Conservation (phyloP, 2,329 filamentous ascomycete species). For the Paecilomyces dactylethromorphus region DNA sequence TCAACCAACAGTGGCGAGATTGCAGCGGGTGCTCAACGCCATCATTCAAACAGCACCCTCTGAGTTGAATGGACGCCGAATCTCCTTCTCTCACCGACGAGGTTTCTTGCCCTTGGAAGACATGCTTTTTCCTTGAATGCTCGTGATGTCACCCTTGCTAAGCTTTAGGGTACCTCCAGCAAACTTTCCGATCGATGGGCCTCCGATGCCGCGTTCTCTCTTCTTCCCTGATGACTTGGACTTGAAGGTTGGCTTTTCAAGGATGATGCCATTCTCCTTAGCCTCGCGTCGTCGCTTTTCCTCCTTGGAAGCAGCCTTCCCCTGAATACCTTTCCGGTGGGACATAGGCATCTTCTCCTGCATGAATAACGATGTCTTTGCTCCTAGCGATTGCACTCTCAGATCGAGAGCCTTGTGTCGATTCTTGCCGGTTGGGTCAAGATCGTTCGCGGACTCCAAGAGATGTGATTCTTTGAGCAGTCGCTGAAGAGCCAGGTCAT, state of each 20-base stretch:
- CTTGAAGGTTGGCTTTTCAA: constrained; percentile 55
- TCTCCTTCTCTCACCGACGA: constrained; percentile 14
- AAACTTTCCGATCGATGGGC: constrained; percentile 73
- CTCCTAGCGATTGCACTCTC: constrained; percentile 72
- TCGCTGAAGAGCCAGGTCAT: constrained; percentile 86
- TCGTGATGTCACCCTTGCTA: constrained; percentile 67
- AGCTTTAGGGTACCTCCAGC: constrained; percentile 71
- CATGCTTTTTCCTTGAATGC: constrained; percentile 54
- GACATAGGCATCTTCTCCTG: constrained; percentile 87
- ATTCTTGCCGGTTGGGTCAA: constrained; percentile 60
- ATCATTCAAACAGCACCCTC: neutral
- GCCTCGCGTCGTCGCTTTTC: constrained; percentile 69
- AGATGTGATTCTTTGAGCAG: constrained; percentile 89
- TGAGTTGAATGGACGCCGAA: neutral
- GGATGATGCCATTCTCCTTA: constrained; percentile 79
- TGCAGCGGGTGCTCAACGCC: neutral
- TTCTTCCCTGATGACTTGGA: constrained; percentile 32
- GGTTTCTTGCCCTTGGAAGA: constrained; percentile 27
- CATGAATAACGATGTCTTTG: constrained; percentile 65
- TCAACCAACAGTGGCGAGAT: neutral
- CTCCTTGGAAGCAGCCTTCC: constrained; percentile 61
- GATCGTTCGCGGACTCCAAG: constrained; percentile 54
- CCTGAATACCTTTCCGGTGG: constrained; percentile 75
- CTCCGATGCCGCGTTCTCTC: constrained; percentile 61
- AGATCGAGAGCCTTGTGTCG: constrained; percentile 78